phyloP scores from a whole-genome alignment of 2,329 filamentous ascomycete genomes.

The Drechslera avenae region DNA sequence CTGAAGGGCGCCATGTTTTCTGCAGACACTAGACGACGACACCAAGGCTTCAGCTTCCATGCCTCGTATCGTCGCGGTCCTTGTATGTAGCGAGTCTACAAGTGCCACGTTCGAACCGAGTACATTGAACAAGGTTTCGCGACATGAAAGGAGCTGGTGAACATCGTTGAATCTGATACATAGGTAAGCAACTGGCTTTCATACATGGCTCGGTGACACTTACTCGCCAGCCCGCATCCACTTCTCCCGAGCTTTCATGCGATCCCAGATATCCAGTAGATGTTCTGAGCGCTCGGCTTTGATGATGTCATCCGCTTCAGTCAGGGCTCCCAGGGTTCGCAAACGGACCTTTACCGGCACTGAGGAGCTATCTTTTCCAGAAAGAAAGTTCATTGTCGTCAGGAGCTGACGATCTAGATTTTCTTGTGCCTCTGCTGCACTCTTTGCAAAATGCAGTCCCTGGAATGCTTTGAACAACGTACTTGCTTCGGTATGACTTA shows the following conservation, averaged over 20 bases:
- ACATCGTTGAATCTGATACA: conserved; percentile 74
- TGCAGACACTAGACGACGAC: conserved; percentile 73
- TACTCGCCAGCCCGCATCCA: conserved; percentile 88
- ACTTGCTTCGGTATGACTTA: conserved; percentile 66
- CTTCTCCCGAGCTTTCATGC: conserved; percentile 67
- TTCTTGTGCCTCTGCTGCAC: conserved; percentile 58
- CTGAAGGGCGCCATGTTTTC: conserved; percentile 80
- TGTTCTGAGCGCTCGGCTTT: conserved; percentile 64
- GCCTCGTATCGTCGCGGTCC: conserved; percentile 67
- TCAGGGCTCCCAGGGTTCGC: conserved; percentile 67
- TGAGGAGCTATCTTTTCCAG: conserved; percentile 32
- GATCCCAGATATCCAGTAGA: conserved; percentile 64
- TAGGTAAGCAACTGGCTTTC: conserved; percentile 41
- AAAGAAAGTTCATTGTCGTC: conserved; percentile 50
- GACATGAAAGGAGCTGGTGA: conserved; percentile 77
- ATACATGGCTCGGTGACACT: conserved; percentile 36
- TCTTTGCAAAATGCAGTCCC: conserved; percentile 70
- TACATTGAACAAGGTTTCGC: conserved; percentile 80
- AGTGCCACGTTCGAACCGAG: conserved; percentile 73
- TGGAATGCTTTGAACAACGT: conserved; percentile 83
- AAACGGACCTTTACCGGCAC: conserved; percentile 33
- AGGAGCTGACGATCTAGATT: conserved; percentile 67
- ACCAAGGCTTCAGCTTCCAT: conserved; percentile 80
- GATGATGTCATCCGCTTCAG: conserved; percentile 81
- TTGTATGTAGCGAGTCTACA: conserved; percentile 64